Base-by-base conservation (phyloP, 495 filamentous ascomycete species). In the Daldinia vernicosa region DNA sequence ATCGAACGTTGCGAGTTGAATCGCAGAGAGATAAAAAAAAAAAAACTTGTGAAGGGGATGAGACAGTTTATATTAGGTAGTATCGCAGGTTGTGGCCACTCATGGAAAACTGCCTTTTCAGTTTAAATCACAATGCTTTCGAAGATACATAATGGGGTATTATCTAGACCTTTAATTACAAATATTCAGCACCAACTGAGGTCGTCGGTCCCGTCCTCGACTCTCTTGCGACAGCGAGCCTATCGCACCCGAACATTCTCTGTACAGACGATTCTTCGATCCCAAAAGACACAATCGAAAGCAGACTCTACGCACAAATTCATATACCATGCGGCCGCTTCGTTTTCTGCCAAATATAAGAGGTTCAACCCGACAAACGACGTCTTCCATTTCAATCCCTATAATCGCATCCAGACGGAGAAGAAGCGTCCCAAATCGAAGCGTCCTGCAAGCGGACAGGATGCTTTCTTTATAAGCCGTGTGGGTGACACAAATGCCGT, bases 381-480 rank as follows among this genome's bases (percentile, higher is more conserved):
- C 79, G 79, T 89, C 50, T 94, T 92, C 80, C 89, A 90, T 75
- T 94, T 94, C 83, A 89, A 92, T 73, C 89, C 90, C 32, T 85
- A 86, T 64, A 82, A 85, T 71, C 83, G 77, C 66, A 88, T 85
- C 67, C 85, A 75, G 70, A 87, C 77, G 67, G 87, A 81, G 64
- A 86, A 74, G 65, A 82, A 77, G 68, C 79, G 77, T 55, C 80
- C 79, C 66, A 89, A 84, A 78, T 81, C 81, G 60, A 82, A 81
- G 58, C 84, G 92, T n/a, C 89, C 90, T 11, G 89, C 90, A 53
- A 93, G 91, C 55, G 95, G 95, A 11, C 93, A 98, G 77, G 95
- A 99, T 87, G 92, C 96, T 33, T 98, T 98, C 79, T 98, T 99
- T 80, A 89, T 95, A 39, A 92, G 90, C 71, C 87, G 86, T 11